Conservation (phyloP, 2,329 filamentous ascomycete genomes). For the Eutypa lata region DNA sequence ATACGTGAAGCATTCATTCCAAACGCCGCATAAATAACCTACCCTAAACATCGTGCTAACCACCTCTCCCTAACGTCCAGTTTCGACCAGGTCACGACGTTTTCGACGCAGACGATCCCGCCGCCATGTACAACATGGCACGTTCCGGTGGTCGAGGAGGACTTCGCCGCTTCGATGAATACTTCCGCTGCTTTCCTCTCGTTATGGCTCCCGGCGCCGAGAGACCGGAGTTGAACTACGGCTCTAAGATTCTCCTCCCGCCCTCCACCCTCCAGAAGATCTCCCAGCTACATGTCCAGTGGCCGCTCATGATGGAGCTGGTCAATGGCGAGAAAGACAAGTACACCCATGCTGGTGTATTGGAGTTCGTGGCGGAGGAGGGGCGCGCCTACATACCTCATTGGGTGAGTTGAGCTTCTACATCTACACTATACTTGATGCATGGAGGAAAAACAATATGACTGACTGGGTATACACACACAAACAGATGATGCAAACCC, state of each 20-base stretch:
- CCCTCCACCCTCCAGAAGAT: conserved; percentile 95
- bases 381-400: conserved; percentile 93
- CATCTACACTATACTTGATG: background rate
- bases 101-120: conserved; percentile 46
- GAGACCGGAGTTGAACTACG: conserved; percentile 86
- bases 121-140: conserved; percentile 48
- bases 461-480: conserved; percentile 11
- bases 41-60: conserved; percentile 10
- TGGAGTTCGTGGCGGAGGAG: conserved; percentile 97
- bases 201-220: conserved; percentile 91
- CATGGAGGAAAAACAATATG: conserved; percentile 6
- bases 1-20: no score
- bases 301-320: conserved; percentile 95
- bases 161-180: conserved; percentile 89
- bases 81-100: conserved; percentile 37
- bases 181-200: conserved; percentile 95
- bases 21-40: background rate
- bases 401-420: conserved; percentile 61
- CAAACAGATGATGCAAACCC: conserved; percentile 83
- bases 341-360: conserved; percentile 87
- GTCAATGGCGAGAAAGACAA: conserved; percentile 79
- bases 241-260: conserved; percentile 97
- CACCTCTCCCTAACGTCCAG: conserved; percentile 7
- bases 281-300: conserved; percentile 91
- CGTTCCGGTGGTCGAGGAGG: conserved; percentile 43